phyloP scores from a whole-genome alignment of 1,284 basidiomycete genomes.

The Apiotrichum domesticum region DNA sequence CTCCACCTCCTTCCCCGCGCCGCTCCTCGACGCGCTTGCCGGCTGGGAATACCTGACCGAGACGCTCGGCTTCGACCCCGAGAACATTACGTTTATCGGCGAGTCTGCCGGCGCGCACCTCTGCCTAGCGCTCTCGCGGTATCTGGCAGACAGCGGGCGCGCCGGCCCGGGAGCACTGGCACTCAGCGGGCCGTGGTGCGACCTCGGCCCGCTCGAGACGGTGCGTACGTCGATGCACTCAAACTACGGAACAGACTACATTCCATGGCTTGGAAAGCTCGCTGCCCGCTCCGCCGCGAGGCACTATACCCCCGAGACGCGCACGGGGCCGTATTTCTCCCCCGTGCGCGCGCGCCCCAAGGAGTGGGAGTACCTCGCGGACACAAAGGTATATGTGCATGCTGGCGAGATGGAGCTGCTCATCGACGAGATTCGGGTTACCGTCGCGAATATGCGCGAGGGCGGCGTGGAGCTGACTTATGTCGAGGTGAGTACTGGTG shows the following conservation, averaged over 20 bases:
- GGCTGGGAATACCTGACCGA: constrained; percentile 13
- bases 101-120: constrained; percentile 19
- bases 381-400: constrained; percentile 9
- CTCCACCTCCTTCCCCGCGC: constrained; percentile 10
- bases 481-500: constrained; percentile 6
- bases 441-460: constrained; percentile 5
- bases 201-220: not conserved
- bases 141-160: constrained; percentile 6
- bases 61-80: constrained; percentile 10
- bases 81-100: constrained; percentile 11
- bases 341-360: not conserved
- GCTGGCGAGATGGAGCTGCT: constrained; percentile 10
- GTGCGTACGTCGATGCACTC: not conserved
- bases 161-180: constrained; percentile 2
- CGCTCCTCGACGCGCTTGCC: constrained; percentile 19
- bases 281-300: not conserved
- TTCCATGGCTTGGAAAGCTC: constrained; percentile 1
- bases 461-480: constrained; percentile 6
- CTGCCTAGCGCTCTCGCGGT: constrained; percentile 10
- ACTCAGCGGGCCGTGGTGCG: constrained; percentile 10
- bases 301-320: constrained; percentile 4
- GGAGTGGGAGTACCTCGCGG: constrained; percentile 5
- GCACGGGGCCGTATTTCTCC: constrained; percentile 5
- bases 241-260: constrained; percentile 10
- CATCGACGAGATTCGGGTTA: constrained; percentile 11